Base-by-base conservation (phyloP, 2,329 filamentous ascomycete species). In the Periconia sp. region DNA sequence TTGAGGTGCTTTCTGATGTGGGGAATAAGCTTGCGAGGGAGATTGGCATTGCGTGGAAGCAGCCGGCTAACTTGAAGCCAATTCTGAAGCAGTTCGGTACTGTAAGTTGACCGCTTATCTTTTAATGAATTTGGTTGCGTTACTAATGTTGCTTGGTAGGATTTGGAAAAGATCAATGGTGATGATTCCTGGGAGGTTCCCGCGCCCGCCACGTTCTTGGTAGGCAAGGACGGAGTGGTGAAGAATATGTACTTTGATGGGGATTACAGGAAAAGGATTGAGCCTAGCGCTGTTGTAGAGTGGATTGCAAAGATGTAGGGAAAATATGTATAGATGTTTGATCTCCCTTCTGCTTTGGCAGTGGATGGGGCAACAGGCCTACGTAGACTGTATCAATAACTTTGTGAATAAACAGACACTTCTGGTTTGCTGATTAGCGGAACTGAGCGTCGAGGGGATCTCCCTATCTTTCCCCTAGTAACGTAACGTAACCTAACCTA, bases 1-100 rank as follows among this genome's bases (percentile, higher is more conserved):
- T 77, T 49, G 61, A 68, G 0, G 77, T 79, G 2, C 64, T 79
- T 5, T 74, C 74, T 1, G 77, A 79, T 54, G 58, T 68, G 2
- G 69, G 67, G 2, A 74, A 76, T 50, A 59, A 59, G 20, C 60
- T 74, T 52, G 74, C 76, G 33, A 47, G 49, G 10, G 11, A 53
- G 43, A 37, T 53, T 11, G 53, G 53, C 2, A 53, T 56, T 35
- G 53, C 50, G 7, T 53, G 53, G 53, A 56, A 45, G 37, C 45
- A 49, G n/a, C 53, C 53, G 15, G 46, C 47, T 14, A 30, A 20
- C 23, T 18, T 56, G 13, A 33, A 30, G 14, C 49, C 45, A 2
- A 7, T 55, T 18, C 31, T 45, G 2, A 30, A 52, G 48, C 19
- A 48, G 7, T 51, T 48, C 20, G 53, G 53, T 14, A 6, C 15